Conservation (phyloP, 2,329 filamentous ascomycete genomes). For the Alternaria solani region DNA sequence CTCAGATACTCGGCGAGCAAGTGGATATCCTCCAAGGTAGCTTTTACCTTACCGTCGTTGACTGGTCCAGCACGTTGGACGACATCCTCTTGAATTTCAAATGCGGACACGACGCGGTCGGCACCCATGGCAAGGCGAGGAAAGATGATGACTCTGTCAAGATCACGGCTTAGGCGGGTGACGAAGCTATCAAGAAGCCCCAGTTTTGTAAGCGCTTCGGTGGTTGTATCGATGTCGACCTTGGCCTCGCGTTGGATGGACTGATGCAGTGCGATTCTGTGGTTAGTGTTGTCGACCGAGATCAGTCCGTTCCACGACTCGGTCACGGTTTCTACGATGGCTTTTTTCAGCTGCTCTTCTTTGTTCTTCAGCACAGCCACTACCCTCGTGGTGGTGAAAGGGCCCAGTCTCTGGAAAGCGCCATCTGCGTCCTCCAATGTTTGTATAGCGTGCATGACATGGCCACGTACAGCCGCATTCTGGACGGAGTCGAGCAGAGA, state of each 20-base stretch:
- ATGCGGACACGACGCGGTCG: slow-evolving; percentile 45
- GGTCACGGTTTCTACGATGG: slow-evolving; percentile 71
- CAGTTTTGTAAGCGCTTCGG: slow-evolving; percentile 49
- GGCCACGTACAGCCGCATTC: slow-evolving; percentile 54
- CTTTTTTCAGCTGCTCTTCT: slow-evolving; percentile 70
- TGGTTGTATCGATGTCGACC: slow-evolving; percentile 45
- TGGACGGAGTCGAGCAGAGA: slow-evolving; percentile 58
- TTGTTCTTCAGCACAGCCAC: slow-evolving; percentile 71
- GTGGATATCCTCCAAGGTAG: slow-evolving; percentile 43
- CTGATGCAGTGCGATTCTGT: slow-evolving; percentile 65
- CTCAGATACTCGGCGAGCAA: slow-evolving; percentile 61
- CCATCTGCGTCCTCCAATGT: slow-evolving; percentile 59
- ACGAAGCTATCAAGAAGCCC: slow-evolving; percentile 58
- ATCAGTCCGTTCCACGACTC: slow-evolving; percentile 76
- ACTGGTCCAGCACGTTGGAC: slow-evolving; percentile 42
- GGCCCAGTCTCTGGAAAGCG: slow-evolving; percentile 66
- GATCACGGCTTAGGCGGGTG: slow-evolving; percentile 67
- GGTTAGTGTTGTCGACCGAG: slow-evolving; percentile 64
- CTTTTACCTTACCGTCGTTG: slow-evolving; percentile 40
- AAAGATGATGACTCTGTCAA: slow-evolving; percentile 68
- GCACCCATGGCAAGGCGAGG: slow-evolving; percentile 61
- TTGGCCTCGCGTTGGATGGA: slow-evolving; percentile 50
- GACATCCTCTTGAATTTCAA: slow-evolving; percentile 47
- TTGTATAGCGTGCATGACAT: slow-evolving; percentile 59
- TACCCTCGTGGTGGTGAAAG: slow-evolving; percentile 68